Percentiles rank a stretch among this genome's conserved stretches.
Conservation (phyloP, 83 land plant species). For the Diphasiastrum complanatum region DNA sequence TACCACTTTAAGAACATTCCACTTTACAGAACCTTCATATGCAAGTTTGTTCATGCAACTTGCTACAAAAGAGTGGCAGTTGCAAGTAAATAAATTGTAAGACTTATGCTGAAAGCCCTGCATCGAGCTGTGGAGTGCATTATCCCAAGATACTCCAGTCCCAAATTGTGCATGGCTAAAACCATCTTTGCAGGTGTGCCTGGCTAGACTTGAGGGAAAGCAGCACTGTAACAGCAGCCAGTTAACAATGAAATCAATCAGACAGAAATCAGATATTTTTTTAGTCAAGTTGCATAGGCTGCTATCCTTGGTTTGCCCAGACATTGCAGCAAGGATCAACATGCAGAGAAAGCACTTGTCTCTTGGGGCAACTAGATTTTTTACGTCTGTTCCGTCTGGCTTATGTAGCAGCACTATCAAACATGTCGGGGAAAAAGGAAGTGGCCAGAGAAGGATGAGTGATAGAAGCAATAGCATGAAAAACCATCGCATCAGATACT, state of each 20-base stretch:
- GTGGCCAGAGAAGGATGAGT: too few relatives aligned
- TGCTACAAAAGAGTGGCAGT: slow-evolving; percentile 80
- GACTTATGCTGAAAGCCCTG: slow-evolving; percentile 50
- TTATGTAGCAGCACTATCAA: too few relatives aligned
- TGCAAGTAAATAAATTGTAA: slow-evolving; percentile 83
- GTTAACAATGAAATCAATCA: slow-evolving; percentile 4
- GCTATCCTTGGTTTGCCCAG: too few relatives aligned
- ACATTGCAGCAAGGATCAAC: too few relatives aligned
- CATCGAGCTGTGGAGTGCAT: slow-evolving; percentile 45
- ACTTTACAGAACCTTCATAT: slow-evolving; percentile 49
- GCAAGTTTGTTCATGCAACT: slow-evolving; percentile 64
- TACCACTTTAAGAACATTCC: slow-evolving; percentile 67
- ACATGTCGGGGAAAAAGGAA: too few relatives aligned
- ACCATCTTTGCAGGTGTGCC: slow-evolving; percentile 49
- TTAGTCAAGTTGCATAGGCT: too few relatives aligned
- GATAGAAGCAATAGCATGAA: too few relatives aligned
- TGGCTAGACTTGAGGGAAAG: slow-evolving; percentile 50
- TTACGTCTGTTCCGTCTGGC: too few relatives aligned
- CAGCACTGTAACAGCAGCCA: slow-evolving; percentile 58
- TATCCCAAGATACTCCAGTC: slow-evolving; percentile 68
- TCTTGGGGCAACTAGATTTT: too few relatives aligned
- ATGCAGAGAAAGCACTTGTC: too few relatives aligned
- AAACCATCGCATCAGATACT: too few relatives aligned
- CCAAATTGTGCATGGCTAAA: slow-evolving; percentile 50
- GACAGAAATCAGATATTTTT: not conserved